A percentile compares a stretch with the other conserved stretches of the same genome.
phyloP scores from a whole-genome alignment of 1,284 basidiomycete species.

The Xanthoconium separans region DNA sequence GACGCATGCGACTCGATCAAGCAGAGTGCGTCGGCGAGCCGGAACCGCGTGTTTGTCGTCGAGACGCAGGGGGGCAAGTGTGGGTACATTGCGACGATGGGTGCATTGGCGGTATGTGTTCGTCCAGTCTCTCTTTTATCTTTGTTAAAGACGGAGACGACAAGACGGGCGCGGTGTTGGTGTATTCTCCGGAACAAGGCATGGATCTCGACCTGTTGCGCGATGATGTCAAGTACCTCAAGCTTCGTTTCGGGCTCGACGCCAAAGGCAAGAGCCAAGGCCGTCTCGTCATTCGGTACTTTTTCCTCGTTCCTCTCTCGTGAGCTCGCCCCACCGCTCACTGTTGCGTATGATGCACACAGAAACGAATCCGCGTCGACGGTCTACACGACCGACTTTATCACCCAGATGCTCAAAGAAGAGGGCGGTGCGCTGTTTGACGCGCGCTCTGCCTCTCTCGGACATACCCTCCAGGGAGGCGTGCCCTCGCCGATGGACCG shows the following conservation, averaged over 20 bases:
- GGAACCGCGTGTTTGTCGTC: slow-evolving; percentile 96
- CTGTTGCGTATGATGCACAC: neutral
- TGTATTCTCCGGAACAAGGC: slow-evolving; percentile 93
- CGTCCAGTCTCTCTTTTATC: neutral
- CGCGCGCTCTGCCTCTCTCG: slow-evolving; percentile 89
- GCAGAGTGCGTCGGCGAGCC: slow-evolving; percentile 93
- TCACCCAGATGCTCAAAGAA: slow-evolving; percentile 93
- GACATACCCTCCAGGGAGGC: slow-evolving; percentile 97
- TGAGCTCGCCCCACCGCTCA: neutral
- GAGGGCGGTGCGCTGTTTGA: slow-evolving; percentile 92
- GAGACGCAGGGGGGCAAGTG: slow-evolving; percentile 98
- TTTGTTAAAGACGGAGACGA: neutral
- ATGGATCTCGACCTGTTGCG: slow-evolving; percentile 82
- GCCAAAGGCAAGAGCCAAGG: slow-evolving; percentile 90
- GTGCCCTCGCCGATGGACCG: slow-evolving; percentile 94
- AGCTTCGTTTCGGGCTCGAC: slow-evolving; percentile 84
- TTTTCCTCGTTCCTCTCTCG: neutral
- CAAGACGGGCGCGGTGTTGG: slow-evolving; percentile 86
- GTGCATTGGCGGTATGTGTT: slow-evolving; percentile 83
- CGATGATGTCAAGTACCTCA: slow-evolving; percentile 88
- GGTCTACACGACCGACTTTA: slow-evolving; percentile 90
- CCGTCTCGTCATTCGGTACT: slow-evolving; percentile 83
- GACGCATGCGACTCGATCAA: slow-evolving; percentile 98
- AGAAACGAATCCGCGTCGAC: slow-evolving; percentile 87
- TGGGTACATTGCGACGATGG: slow-evolving; percentile 94